Conservation (phyloP, 1,284 basidiomycete species). For the Pseudozyma tsukubaensis region DNA sequence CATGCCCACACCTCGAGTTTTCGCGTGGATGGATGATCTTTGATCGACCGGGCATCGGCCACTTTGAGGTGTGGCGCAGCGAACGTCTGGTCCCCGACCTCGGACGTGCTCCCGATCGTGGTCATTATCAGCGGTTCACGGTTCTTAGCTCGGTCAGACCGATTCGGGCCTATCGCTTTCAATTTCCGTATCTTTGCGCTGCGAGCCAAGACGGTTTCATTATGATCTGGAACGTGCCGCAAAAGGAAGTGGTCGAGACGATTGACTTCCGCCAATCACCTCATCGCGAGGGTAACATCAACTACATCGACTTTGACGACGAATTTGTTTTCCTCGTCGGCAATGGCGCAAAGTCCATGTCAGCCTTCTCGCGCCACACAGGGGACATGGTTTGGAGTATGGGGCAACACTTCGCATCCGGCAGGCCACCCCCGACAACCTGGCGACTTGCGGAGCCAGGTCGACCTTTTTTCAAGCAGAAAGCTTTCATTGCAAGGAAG, state of each 20-base stretch:
- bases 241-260: slow-evolving; percentile 30
- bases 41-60: slow-evolving; percentile 43
- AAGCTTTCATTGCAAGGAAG: slow-evolving; percentile 15
- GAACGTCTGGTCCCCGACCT: slow-evolving; percentile 48
- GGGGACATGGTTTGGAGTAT: slow-evolving; percentile 47
- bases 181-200: slow-evolving; percentile 51
- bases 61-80: slow-evolving; percentile 61
- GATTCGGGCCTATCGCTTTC: slow-evolving; percentile 57
- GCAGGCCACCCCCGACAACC: slow-evolving; percentile 21
- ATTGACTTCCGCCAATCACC: slow-evolving; percentile 36
- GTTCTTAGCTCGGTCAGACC: slow-evolving; percentile 35
- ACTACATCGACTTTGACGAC: slow-evolving; percentile 64
- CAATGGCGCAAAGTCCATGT: slow-evolving; percentile 41
- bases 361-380: slow-evolving; percentile 42
- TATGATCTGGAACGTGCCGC: slow-evolving; percentile 44
- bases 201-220: slow-evolving; percentile 50
- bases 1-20: slow-evolving; percentile 59
- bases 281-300: slow-evolving; percentile 50
- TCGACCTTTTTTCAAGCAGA: too few relatives aligned
- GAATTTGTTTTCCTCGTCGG: slow-evolving; percentile 57
- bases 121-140: slow-evolving; percentile 42
- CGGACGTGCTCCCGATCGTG: slow-evolving; percentile 39
- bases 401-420: slow-evolving; percentile 45
- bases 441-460: slow-evolving; percentile 20
- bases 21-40: slow-evolving; percentile 59